Conservation (phyloP, 2,329 filamentous ascomycete species). For the Didymella glomerata region DNA sequence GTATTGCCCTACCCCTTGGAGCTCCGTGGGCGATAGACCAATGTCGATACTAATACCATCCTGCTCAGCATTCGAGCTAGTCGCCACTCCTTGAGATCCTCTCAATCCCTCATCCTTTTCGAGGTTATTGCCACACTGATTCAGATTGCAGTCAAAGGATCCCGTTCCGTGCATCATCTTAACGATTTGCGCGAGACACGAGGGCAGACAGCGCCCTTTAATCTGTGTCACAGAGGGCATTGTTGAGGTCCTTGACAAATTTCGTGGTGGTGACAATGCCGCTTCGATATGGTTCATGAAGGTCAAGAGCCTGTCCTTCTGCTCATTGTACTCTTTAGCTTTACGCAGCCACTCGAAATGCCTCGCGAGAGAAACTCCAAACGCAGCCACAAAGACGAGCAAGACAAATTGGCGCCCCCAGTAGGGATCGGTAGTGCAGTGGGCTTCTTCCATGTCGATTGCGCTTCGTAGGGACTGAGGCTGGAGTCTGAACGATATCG, state of each 20-base stretch:
- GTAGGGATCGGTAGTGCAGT: background rate
- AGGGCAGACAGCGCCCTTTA: background rate
- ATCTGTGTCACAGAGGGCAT: background rate
- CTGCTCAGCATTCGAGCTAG: background rate
- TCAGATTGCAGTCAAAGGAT: background rate
- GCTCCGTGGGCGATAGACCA: background rate
- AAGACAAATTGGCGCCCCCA: background rate
- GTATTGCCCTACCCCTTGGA: background rate
- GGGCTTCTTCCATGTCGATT: background rate
- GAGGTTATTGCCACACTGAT: background rate
- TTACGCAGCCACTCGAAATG: slow-evolving; percentile 4
- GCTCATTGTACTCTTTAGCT: background rate
- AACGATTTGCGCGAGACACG: background rate
- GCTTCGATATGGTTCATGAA: background rate
- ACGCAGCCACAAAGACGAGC: background rate
- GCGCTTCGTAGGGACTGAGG: background rate
- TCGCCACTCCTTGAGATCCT: background rate
- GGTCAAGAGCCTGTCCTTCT: background rate
- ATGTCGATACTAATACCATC: background rate
- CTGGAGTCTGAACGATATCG: background rate
- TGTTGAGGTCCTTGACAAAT: background rate
- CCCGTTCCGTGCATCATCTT: background rate
- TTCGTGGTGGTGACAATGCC: background rate
- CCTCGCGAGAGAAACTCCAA: background rate
- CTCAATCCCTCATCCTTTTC: background rate